Conservation (phyloP, 331 rosid species). For the Quercus lobata region DNA sequence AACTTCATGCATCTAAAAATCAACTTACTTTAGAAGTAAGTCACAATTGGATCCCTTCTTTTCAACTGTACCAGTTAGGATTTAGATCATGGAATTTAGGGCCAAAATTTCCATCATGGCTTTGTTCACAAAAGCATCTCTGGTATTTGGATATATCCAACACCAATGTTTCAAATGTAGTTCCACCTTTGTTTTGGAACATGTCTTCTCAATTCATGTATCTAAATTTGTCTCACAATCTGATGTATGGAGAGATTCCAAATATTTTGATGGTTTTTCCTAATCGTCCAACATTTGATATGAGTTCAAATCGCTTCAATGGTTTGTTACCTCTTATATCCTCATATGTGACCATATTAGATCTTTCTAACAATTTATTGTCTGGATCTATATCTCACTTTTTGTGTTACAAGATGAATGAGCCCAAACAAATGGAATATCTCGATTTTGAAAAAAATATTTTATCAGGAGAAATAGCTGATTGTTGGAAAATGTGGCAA, state of each 20-base stretch:
- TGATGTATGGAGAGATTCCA: slow-evolving; percentile 12
- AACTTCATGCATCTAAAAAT: neutral
- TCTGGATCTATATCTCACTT: neutral
- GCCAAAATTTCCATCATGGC: slow-evolving; percentile 21
- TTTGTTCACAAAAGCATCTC: neutral
- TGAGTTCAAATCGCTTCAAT: neutral
- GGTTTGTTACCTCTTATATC: slow-evolving; percentile 12
- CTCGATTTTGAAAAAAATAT: slow-evolving; percentile 18
- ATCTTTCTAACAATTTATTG: neutral
- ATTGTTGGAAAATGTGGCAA: slow-evolving; percentile 17
- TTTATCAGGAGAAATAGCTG: slow-evolving; percentile 8
- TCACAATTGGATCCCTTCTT: slow-evolving; percentile 21
- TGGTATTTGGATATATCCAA: neutral
- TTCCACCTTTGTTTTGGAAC: slow-evolving; percentile 19
- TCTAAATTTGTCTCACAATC: slow-evolving; percentile 9
- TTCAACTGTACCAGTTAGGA: accelerated
- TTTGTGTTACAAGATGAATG: neutral
- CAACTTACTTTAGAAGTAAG: slow-evolving; percentile 2
- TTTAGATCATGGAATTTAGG: neutral
- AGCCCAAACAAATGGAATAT: neutral
- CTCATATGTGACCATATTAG: neutral
- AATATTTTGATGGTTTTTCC: neutral
- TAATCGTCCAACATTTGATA: accelerated
- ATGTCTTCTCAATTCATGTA: accelerated
- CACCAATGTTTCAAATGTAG: neutral